A percentile compares a stretch with the other conserved stretches of the same genome.
phyloP scores from a whole-genome alignment of 805 yeast species.

The Blastobotrys mokoenaii region DNA sequence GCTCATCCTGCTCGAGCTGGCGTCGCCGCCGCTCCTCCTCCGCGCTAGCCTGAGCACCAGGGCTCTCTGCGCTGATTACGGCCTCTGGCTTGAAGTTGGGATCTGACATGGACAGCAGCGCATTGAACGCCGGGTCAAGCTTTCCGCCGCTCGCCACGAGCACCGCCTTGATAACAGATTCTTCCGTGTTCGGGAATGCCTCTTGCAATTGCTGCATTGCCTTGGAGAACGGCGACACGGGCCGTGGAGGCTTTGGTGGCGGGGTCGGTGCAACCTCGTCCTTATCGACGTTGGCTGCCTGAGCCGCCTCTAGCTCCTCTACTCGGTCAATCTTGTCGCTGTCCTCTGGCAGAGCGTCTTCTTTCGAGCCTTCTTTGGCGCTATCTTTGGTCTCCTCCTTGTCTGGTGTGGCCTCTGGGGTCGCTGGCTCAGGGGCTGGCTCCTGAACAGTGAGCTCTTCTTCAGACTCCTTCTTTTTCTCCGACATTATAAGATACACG shows the following conservation, averaged over 20 bases:
- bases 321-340: constrained; percentile 3
- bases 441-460: constrained; percentile 9
- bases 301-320: constrained; percentile 1
- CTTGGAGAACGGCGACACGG: constrained; percentile 49
- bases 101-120: constrained; percentile 70
- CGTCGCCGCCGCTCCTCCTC: constrained; percentile 27
- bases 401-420: not conserved
- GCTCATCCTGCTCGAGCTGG: constrained; percentile 68
- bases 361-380: constrained; percentile 1
- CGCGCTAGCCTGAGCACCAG: constrained; percentile 16
- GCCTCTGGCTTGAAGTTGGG: constrained; percentile 23
- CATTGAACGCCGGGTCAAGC: constrained; percentile 82
- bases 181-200: constrained; percentile 79
- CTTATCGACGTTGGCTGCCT: constrained; percentile 4
- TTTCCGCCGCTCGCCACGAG: constrained; percentile 79
- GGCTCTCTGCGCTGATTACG: constrained; percentile 12
- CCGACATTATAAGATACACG: no score
- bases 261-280: constrained; percentile 10
- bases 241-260: constrained; percentile 50
- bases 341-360: constrained; percentile 1
- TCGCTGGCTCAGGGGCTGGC: constrained; percentile 1
- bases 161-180: constrained; percentile 62
- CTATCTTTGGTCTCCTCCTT: constrained; percentile 3
- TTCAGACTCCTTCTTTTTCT: not conserved
- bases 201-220: constrained; percentile 58